A percentile compares a stretch with the other conserved stretches of the same genome.
These are phyloP conservation scores for Candida rishiriensis DNA, from an alignment of 805 yeast species.

Conservation along the genomic window DNA sequence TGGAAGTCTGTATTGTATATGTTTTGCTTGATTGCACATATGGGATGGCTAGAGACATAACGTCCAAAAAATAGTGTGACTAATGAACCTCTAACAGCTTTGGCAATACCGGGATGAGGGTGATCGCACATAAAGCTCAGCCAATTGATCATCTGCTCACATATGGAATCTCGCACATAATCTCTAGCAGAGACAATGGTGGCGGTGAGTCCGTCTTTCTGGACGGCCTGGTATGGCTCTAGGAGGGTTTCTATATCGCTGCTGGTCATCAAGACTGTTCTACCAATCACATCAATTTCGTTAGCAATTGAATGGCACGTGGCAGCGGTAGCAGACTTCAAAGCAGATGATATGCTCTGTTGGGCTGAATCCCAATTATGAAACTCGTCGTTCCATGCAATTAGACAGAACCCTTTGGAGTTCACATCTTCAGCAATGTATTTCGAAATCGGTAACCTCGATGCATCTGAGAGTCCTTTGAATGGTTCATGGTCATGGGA, in stretches of 20 bases:
- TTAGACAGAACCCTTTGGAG: constrained; percentile 38
- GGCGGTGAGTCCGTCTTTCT: constrained; percentile 47
- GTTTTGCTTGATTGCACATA: constrained; percentile 19
- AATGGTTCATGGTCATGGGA: constrained; percentile 5
- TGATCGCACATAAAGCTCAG: constrained; percentile 36
- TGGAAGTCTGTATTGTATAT: constrained; percentile 16
- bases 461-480: constrained; percentile 24
- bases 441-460: constrained; percentile 29
- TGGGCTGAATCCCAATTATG: constrained; percentile 46
- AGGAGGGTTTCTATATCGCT: constrained; percentile 15
- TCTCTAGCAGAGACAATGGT: constrained; percentile 50
- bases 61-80: constrained; percentile 39
- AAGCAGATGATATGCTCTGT: constrained; percentile 14
- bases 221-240: constrained; percentile 11
- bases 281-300: constrained; percentile 46
- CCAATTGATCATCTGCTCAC: constrained; percentile 48
- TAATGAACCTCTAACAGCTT: constrained; percentile 35
- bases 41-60: constrained; percentile 30
- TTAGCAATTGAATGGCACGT: constrained; percentile 35
- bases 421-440: constrained; percentile 36
- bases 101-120: constrained; percentile 35
- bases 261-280: constrained; percentile 41
- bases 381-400: constrained; percentile 77
- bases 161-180: constrained; percentile 43
- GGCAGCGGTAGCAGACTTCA: neutral